Percentiles rank a stretch among this genome's conserved stretches.
phyloP scores from a whole-genome alignment of 2,329 filamentous ascomycete species.

The Fusarium aywerte region DNA sequence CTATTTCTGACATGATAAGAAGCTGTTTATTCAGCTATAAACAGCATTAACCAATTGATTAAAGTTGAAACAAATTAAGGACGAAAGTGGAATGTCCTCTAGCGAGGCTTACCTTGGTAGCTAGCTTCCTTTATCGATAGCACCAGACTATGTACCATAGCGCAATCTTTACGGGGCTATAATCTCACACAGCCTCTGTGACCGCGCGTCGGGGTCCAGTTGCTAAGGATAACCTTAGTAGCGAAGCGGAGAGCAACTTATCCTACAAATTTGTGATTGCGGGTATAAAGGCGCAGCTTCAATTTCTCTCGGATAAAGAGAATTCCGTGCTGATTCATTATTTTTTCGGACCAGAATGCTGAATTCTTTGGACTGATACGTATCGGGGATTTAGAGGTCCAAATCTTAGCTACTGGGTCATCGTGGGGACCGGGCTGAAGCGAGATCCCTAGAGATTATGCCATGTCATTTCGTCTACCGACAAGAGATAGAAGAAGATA shows the following conservation, averaged over 20 bases:
- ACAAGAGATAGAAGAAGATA: not conserved
- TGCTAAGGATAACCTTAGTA: not conserved
- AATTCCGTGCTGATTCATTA: constrained; percentile 3
- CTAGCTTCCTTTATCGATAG: constrained; percentile 23
- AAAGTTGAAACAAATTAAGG: not conserved
- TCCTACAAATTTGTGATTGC: not conserved
- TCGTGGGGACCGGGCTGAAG: constrained; percentile 26
- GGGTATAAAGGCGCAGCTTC: constrained; percentile 4
- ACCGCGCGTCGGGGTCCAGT: constrained; percentile 27
- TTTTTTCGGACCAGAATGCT: not conserved
- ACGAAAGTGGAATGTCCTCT: not conserved
- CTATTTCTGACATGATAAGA: not conserved
- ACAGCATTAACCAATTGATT: not conserved
- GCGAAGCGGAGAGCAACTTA: not conserved
- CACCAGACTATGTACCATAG: not conserved
- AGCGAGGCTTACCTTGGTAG: not conserved
- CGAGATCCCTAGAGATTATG: not conserved
- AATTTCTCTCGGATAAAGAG: constrained; percentile 14
- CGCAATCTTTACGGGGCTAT: not conserved
- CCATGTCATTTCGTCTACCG: not conserved
- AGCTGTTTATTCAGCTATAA: not conserved
- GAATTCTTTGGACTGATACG: not conserved
- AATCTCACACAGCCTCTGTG: constrained; percentile 35
- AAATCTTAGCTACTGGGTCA: constrained; percentile 4
- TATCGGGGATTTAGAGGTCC: not conserved